These are phyloP conservation scores for Globisporangium spinosum DNA, from an alignment of 352 stramenopile species.

Conservation along the genomic window DNA sequence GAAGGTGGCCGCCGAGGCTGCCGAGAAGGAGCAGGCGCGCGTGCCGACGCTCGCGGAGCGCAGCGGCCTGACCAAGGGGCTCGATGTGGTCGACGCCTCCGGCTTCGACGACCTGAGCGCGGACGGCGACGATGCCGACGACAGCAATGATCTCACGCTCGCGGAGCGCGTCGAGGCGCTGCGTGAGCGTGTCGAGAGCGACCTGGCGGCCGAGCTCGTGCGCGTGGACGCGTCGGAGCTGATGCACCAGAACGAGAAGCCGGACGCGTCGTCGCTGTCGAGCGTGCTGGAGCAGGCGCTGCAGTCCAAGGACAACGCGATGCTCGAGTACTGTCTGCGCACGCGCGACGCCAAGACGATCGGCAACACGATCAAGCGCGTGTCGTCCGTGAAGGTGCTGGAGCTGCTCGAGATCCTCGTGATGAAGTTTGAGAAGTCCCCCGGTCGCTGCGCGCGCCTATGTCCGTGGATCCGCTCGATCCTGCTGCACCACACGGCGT, in stretches of 20 bases:
- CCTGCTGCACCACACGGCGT: constrained; percentile 81
- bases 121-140: constrained; percentile 27
- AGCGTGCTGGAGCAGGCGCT: constrained; percentile 81
- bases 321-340: constrained; percentile 81
- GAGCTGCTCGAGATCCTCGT: constrained; percentile 77
- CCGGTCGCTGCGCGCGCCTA: constrained; percentile 69
- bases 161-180: constrained; percentile 75
- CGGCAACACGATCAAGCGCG: constrained; percentile 66
- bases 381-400: constrained; percentile 71
- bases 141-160: constrained; percentile 55
- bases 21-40: constrained; percentile 54
- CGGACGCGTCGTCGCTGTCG: constrained; percentile 80
- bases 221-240: constrained; percentile 39
- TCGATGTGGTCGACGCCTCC: constrained; percentile 62
- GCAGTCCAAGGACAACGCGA: constrained; percentile 84
- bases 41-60: constrained; percentile 73
- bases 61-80: constrained; percentile 47
- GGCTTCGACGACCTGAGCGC: constrained; percentile 52
- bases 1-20: constrained; percentile 38
- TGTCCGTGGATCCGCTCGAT: constrained; percentile 83
- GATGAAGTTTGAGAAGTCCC: constrained; percentile 78
- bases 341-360: constrained; percentile 78
- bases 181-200: constrained; percentile 66
- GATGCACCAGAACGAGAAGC: constrained; percentile 34
- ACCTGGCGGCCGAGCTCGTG: constrained; percentile 60